These are phyloP conservation scores for Tetrastigma voinierianum DNA, from an alignment of 164 flowering plant species.

Conservation along the genomic window DNA sequence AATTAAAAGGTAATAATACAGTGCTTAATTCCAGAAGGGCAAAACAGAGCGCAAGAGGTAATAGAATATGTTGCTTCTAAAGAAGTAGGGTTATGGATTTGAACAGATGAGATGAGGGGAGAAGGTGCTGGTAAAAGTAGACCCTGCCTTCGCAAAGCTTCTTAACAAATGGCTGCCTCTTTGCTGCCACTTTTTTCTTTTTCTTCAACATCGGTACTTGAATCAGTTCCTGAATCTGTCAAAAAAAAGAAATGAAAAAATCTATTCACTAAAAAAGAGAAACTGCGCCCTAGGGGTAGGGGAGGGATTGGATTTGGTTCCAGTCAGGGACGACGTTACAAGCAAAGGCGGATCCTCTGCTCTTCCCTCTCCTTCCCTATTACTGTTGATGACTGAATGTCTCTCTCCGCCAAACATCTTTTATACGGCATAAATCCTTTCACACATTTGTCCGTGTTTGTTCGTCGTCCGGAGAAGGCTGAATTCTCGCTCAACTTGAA, in stretches of 20 bases:
- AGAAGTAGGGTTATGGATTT: background rate
- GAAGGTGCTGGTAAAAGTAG: background rate
- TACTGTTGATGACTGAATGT: conserved; percentile 19
- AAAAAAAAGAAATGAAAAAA: background rate
- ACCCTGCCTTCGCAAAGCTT: background rate
- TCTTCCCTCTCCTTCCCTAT: conserved; percentile 29
- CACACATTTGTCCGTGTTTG: conserved; percentile 7
- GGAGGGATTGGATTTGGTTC: background rate
- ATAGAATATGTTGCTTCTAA: background rate
- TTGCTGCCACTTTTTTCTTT: background rate
- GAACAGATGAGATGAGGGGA: background rate
- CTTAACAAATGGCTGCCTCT: background rate
- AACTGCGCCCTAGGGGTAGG: no score
- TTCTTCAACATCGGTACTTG: background rate
- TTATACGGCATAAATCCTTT: conserved; percentile 76
- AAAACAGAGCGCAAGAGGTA: background rate
- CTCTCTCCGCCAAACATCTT: conserved; percentile 48
- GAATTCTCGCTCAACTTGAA: conserved; percentile 24
- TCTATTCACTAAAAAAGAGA: conserved; percentile 1
- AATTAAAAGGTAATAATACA: background rate
- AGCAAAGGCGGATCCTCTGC: conserved; percentile 41
- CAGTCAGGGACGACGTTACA: conserved; percentile 21
- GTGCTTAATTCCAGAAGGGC: background rate
- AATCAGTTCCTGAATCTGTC: conserved; percentile 2
- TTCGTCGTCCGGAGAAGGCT: conserved; percentile 24